Evolutionary conservation across 176 grass and related monocot species (phyloP).

Genomic region (Cenchrus purpureus): DNA sequence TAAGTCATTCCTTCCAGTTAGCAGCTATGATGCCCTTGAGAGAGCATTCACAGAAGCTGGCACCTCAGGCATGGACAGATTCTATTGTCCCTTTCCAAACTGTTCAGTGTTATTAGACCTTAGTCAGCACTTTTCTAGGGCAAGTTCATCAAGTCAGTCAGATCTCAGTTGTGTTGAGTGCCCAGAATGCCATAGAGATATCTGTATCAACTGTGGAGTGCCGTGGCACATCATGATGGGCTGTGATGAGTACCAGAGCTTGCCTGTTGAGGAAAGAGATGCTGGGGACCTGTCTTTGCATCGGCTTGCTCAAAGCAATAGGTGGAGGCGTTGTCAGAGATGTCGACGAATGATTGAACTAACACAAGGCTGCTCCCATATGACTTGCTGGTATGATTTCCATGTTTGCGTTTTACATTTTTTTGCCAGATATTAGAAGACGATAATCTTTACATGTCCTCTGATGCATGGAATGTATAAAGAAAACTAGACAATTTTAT

Average conservation of each 20-base stretch:
- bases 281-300: constrained; percentile 64
- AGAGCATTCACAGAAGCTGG: constrained; percentile 46
- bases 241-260: constrained; percentile 84
- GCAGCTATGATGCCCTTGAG: constrained; percentile 61
- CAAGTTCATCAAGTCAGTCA: constrained; percentile 66
- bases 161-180: constrained; percentile 74
- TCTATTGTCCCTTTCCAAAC: constrained; percentile 88
- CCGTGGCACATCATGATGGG: constrained; percentile 88
- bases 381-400: constrained; percentile 82
- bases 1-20: constrained; percentile 67
- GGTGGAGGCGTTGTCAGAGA: constrained; percentile 72
- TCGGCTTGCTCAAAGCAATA: constrained; percentile 62
- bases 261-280: constrained; percentile 63
- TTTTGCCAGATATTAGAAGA: background rate
- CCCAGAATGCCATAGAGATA: constrained; percentile 84
- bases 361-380: constrained; percentile 71
- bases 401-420: background rate
- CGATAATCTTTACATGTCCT: background rate
- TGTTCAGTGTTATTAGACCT: constrained; percentile 72
- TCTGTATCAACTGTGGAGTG: constrained; percentile 81
- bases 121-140: constrained; percentile 72
- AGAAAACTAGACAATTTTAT: constrained; percentile 19
- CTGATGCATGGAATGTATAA: background rate
- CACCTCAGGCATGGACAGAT: constrained; percentile 50
- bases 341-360: constrained; percentile 81